Conservation (phyloP, 2,329 filamentous ascomycete genomes). For the Penicillium digitatum region DNA sequence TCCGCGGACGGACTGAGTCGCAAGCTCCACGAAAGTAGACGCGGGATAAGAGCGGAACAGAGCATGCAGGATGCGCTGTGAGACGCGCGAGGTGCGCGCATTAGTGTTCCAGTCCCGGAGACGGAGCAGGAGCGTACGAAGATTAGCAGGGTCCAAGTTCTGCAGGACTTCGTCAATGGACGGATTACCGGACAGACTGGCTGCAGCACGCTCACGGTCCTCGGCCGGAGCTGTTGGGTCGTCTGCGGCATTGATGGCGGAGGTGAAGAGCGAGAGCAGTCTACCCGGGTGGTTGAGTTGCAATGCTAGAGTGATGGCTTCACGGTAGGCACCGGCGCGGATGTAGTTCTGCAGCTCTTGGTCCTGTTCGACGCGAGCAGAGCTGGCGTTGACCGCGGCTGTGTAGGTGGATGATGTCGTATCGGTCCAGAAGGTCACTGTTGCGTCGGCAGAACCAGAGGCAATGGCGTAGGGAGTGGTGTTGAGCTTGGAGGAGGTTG, state of each 20-base stretch:
- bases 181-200: conserved; percentile 44
- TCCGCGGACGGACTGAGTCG: conserved; percentile 37
- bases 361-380: conserved; percentile 84
- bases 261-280: conserved; percentile 76
- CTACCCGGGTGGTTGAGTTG: conserved; percentile 92
- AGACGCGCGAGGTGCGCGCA: conserved; percentile 75
- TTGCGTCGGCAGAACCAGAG: conserved; percentile 88
- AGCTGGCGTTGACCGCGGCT: conserved; percentile 67
- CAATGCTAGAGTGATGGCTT: conserved; percentile 86
- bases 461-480: conserved; percentile 64
- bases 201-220: conserved; percentile 25
- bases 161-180: conserved; percentile 77
- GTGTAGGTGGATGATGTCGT: conserved; percentile 77
- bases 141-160: conserved; percentile 75
- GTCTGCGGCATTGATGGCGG: conserved; percentile 71
- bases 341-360: conserved; percentile 93
- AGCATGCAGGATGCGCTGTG: conserved; percentile 78
- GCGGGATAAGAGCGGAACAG: conserved; percentile 78
- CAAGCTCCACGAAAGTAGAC: conserved; percentile 67
- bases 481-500: conserved; percentile 28
- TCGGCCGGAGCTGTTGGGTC: conserved; percentile 40
- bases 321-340: conserved; percentile 78
- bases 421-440: conserved; percentile 92
- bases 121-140: conserved; percentile 75
- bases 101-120: conserved; percentile 98